Conservation (phyloP, 495 filamentous ascomycete genomes). For the Parathielavia appendiculata region DNA sequence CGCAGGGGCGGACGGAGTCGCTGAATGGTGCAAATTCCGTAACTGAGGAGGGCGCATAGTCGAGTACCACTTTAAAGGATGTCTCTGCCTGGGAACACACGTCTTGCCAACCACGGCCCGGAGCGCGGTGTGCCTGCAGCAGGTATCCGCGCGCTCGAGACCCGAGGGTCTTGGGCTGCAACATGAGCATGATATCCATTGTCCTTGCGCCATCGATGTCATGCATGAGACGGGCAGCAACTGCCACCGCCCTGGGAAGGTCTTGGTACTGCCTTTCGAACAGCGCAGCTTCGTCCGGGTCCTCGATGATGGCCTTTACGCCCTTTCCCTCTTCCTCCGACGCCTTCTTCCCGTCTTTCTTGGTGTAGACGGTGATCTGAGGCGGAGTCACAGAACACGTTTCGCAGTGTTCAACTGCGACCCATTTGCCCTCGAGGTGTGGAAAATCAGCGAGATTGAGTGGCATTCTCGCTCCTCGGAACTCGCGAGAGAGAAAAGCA, state of each 20-base stretch:
- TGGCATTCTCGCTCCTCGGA: background rate
- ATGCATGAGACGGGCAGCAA: conserved; percentile 2
- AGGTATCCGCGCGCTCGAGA: conserved; percentile 14
- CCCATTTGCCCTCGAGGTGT: conserved; percentile 12
- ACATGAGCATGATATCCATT: conserved; percentile 6
- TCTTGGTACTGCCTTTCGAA: conserved; percentile 15
- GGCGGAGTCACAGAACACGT: conserved; percentile 15
- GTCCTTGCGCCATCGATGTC: background rate
- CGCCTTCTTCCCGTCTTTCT: background rate
- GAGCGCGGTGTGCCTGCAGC: conserved; percentile 10
- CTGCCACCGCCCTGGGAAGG: conserved; percentile 15
- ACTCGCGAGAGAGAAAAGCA: conserved; percentile 6
- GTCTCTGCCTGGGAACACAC: background rate
- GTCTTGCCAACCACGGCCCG: background rate
- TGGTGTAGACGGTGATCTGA: conserved; percentile 5
- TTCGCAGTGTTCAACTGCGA: conserved; percentile 1
- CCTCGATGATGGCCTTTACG: conserved; percentile 11
- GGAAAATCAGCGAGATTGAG: background rate
- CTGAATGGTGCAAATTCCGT: background rate
- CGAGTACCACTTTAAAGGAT: conserved; percentile 12
- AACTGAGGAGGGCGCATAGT: conserved; percentile 1
- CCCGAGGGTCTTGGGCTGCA: conserved; percentile 13
- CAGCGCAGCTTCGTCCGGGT: conserved; percentile 13
- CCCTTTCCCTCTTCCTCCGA: background rate
- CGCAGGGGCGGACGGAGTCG: conserved; percentile 8